Evolutionary conservation across 2,329 filamentous ascomycete genomes (phyloP), one percentile per base, ranked within the genome.

Genomic region (Ophiostoma novo-ulmi): DNA sequence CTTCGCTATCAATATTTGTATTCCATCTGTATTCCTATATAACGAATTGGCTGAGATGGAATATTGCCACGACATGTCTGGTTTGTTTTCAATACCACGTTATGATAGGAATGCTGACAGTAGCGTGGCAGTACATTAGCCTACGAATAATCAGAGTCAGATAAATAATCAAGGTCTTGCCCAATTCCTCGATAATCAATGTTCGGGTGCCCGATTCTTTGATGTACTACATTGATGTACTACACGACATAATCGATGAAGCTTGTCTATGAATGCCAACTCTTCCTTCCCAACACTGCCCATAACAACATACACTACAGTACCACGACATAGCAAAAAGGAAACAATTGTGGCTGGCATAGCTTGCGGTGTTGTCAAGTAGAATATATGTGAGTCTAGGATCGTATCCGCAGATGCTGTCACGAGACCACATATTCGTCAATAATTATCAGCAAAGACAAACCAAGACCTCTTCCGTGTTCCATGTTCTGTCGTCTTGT

Each of bases 41-140:
- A 20, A 2, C 44, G 5, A 7, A n/a, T 7, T 48, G 17, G 17
- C 17, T 7, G 38, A 48, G 44, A 20, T n/a, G 17, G 22, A 58
- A 31, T 58, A 58, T 58, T 58, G 52, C n/a, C 52, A 58, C 52
- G 22, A 58, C 52, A 58, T 58, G n/a, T 26, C 22, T 58, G n/a
- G 10, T 10, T 31, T 58, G 22, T 58, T 58, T 26, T 26, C 52
- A 26, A 11, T 58, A 31, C 52, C 52, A 58, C 52, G 52, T 58
- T 58, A 58, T 31, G 52, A 11, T 22, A 58, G 52, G 52, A 58
- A 58, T 58, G 52, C n/a, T 26, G 52, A 26, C 52, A 58, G 26
- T 58, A 58, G 52, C 22, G 52, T 58, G 52, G 52, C 52, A 58
- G 52, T 31, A 13, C 22, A 3, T 7, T 22, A 48, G 44, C 44